Evolutionary conservation across 2,329 filamentous ascomycete genomes (phyloP).

Genomic region (Scedosporium aurantiacum): DNA sequence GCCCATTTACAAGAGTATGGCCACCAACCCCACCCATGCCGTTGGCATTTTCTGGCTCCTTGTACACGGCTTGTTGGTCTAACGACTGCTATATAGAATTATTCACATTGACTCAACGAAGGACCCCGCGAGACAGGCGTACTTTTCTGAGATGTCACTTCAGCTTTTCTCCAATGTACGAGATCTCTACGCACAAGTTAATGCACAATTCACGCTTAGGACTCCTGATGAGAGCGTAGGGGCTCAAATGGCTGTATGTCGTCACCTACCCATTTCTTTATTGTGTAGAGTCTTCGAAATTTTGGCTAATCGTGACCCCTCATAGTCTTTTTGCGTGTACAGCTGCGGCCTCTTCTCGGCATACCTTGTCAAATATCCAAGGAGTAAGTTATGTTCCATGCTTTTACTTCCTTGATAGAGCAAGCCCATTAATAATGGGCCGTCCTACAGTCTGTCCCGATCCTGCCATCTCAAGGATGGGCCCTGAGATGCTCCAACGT

Average conservation of each 20-base stretch:
- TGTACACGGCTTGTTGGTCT: neutral
- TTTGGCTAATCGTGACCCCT: neutral
- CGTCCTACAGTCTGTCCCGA: constrained; percentile 30
- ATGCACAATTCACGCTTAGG: constrained; percentile 36
- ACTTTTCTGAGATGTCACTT: constrained; percentile 24
- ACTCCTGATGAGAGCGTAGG: constrained; percentile 36
- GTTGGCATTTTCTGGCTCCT: neutral
- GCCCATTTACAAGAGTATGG: constrained; percentile 41
- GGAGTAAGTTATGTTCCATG: constrained; percentile 23
- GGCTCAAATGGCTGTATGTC: constrained; percentile 38
- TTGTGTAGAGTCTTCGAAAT: too few species aligned
- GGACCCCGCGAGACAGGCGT: neutral
- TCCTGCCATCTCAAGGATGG: constrained; percentile 24
- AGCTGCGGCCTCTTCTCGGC: constrained; percentile 41
- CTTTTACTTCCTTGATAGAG: too few species aligned
- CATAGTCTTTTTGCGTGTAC: constrained; percentile 39
- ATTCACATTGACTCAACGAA: neutral
- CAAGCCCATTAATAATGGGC: constrained; percentile 2
- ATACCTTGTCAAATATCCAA: constrained; percentile 40
- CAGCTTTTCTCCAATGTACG: constrained; percentile 39
- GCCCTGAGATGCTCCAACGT: constrained; percentile 33
- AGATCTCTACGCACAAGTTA: constrained; percentile 36
- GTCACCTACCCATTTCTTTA: neutral
- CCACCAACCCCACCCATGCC: neutral
- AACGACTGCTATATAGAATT: neutral